Evolutionary conservation across 306 rosid species (phyloP), one percentile per base, ranked within the genome.

Genomic region (Rosa rugosa): DNA sequence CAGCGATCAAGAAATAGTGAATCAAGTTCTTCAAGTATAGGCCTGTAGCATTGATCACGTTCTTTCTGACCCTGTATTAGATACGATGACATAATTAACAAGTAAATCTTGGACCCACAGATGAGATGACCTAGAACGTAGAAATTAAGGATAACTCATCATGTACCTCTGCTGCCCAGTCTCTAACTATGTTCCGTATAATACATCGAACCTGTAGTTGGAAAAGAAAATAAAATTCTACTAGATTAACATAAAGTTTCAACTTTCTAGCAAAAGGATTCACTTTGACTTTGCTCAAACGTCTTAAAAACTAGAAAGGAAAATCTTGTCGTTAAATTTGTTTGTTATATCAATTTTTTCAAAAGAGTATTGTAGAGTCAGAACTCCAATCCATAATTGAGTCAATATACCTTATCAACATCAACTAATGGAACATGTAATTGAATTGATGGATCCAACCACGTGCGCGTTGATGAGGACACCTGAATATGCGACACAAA

Each of bases 41-140:
- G 99, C 80, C 79, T 87, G 90, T 95, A 93, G 90, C 99, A 95
- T 79, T 95, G 96, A 42, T 95, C 97, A 44, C 99, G 99, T 84
- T 95, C 99, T 78, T 82, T 92, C 79, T 91, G 85, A 73, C 99
- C 99, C 99, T 95, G 79, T 14, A 62, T 69, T 70, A 50, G 22
- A 84, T 84, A 88, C 44, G 79, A 51, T 62, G 13, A 72, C 59
- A 54, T 17, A 60, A 67, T 65, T 31, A 60, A 47, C 77, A 75
- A 40, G 62, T 62, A 71, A 47, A 71, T 38, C 59, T 63, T 31
- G 17, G 77, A 68, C n/a, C 44, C 49, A 14, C 42, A 75, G 23
- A 77, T 74, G 68, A 20, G 50, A 82, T 44, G 73, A 25, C 60
- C 44, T 69, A 36, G 42, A 54, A 60, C 49, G 59, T 34, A 72